A percentile compares a stretch with the other conserved stretches of the same genome.
phyloP scores from a whole-genome alignment of 768 basidiomycete species.

The Cantharellus anzutake region DNA sequence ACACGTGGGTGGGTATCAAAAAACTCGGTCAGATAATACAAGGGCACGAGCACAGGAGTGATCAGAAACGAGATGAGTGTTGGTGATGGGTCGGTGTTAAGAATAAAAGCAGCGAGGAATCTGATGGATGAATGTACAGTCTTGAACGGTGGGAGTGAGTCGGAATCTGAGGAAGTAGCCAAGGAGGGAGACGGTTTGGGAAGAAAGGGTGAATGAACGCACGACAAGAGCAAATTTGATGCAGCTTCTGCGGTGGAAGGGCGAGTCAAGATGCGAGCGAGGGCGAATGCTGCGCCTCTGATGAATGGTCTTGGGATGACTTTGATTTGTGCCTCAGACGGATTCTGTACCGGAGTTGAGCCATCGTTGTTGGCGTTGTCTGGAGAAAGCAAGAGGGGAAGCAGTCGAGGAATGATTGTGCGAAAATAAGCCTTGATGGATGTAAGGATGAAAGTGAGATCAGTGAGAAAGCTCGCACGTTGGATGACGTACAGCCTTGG shows the following conservation, averaged over 20 bases:
- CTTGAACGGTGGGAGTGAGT: not conserved
- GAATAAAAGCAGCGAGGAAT: constrained; percentile 33
- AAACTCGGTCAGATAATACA: constrained; percentile 45
- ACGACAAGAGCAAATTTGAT: constrained; percentile 21
- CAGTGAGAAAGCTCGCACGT: not conserved
- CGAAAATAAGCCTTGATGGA: not conserved
- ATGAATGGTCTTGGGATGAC: constrained; percentile 17
- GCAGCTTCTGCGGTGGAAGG: not conserved
- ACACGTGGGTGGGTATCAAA: constrained; percentile 22
- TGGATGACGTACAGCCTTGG: constrained; percentile 26
- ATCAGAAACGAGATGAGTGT: constrained; percentile 39
- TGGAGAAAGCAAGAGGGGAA: constrained; percentile 21
- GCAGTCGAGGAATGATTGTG: constrained; percentile 10
- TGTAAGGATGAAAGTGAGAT: not conserved
- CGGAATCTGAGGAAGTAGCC: not conserved
- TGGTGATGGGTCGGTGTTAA: constrained; percentile 68
- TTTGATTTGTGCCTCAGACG: too few relatives aligned
- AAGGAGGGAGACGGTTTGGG: not conserved
- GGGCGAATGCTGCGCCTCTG: constrained; percentile 44
- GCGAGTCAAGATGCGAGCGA: constrained; percentile 42
- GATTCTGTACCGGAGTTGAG: not conserved
- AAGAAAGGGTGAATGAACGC: constrained; percentile 35
- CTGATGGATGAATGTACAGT: constrained; percentile 19
- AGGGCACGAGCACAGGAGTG: constrained; percentile 42
- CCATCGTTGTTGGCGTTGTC: constrained; percentile 8